A percentile compares a stretch with the other conserved stretches of the same genome.
phyloP scores from a whole-genome alignment of 352 stramenopile species.

The Globisporangium radiosum region DNA sequence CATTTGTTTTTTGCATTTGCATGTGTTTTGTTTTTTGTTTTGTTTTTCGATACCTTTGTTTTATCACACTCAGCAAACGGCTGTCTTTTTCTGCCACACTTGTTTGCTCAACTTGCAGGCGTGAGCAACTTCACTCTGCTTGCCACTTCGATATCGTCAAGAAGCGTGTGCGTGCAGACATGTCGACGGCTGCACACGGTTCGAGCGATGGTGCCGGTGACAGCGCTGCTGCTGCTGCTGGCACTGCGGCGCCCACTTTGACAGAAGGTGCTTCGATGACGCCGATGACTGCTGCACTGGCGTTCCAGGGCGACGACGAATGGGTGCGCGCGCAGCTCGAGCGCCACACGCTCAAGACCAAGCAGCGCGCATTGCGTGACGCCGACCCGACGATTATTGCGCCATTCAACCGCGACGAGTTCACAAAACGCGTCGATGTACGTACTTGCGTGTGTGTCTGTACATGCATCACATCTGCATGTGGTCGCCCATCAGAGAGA shows the following conservation, averaged over 20 bases:
- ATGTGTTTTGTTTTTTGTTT: no score
- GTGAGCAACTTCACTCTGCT: background rate
- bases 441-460: background rate
- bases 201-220: background rate
- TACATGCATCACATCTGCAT: background rate
- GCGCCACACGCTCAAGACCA: conserved; percentile 30
- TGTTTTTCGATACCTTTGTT: no score
- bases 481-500: no score
- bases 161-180: background rate
- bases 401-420: conserved; percentile 51
- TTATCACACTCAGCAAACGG: background rate
- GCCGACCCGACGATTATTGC: conserved; percentile 28
- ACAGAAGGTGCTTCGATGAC: no score
- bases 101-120: background rate
- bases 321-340: conserved; percentile 43
- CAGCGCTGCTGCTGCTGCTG: no score
- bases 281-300: background rate
- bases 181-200: background rate
- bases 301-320: conserved; percentile 45
- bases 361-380: conserved; percentile 23
- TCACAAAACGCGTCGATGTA: conserved; percentile 45
- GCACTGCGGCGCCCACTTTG: no score
- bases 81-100: background rate
- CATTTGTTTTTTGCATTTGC: no score
- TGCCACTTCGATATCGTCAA: no score